phyloP scores from a whole-genome alignment of 352 stramenopile genomes.

The Globisporangium iwayamae region DNA sequence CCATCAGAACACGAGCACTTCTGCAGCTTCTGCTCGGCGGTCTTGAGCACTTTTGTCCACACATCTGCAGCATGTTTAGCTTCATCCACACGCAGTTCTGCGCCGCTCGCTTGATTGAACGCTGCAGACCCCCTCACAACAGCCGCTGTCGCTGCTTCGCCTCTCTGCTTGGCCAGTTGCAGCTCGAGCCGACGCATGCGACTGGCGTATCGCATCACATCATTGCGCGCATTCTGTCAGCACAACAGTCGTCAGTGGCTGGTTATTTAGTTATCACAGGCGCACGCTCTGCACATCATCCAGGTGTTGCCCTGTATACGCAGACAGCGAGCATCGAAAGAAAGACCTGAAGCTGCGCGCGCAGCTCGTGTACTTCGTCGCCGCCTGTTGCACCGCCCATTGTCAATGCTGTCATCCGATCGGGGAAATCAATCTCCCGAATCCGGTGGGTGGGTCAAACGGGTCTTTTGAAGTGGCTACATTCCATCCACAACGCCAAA shows the following conservation, averaged over 20 bases:
- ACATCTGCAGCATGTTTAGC: not conserved
- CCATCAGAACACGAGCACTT: not conserved
- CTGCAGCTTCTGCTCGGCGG: not conserved
- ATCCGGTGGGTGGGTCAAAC: not conserved
- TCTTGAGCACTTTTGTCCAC: constrained; percentile 1
- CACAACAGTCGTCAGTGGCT: not conserved
- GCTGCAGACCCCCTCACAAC: not conserved
- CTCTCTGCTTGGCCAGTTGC: constrained; percentile 15
- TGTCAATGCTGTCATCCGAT: not conserved
- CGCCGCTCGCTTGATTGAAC: not conserved
- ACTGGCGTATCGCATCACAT: constrained; percentile 24
- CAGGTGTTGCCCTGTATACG: not conserved
- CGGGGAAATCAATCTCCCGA: not conserved
- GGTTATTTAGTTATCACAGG: not conserved
- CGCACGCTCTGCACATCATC: not conserved
- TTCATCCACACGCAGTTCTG: not conserved
- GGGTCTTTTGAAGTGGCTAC: not conserved
- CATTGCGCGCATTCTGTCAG: constrained; percentile 22
- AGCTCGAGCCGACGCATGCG: constrained; percentile 22
- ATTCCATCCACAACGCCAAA: not conserved
- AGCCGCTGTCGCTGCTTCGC: constrained; percentile 2
- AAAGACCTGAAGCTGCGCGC: constrained; percentile 9
- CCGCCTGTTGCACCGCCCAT: not conserved
- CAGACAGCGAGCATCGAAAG: not conserved
- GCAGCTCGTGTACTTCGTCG: constrained; percentile 11